Base-by-base conservation (phyloP, 768 basidiomycete genomes). In the Suillus discolor region DNA sequence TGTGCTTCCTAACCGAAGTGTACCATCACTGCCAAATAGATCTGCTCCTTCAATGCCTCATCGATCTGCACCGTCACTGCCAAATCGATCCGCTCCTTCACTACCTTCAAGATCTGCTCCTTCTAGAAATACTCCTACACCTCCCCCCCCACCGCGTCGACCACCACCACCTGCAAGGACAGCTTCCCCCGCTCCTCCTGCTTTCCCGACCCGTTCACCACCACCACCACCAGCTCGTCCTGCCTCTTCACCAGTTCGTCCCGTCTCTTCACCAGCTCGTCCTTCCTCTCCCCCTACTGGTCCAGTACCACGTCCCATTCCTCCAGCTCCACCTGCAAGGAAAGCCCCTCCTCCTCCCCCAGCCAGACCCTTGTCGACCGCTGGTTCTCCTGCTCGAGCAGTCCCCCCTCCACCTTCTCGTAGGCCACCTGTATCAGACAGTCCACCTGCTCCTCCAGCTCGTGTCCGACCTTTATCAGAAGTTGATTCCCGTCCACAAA, bases 381-480 rank as follows among this genome's bases (percentile, higher is more conserved):
- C 70, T 15, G 67, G 71, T 7, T 72, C 70, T 25, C 71, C 76
- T 16, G 68, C 74, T 28, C 76, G 81, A 65, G 69, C 66, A 28
- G 75, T 73, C 16, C 82, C 82, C 28, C 79, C 76, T 15, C 81
- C 80, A 9, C 83, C 81, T 49, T 71, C 72, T 16, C 80, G 84
- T n/a, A 83, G 78, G 59, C 71, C 70, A 6, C 78, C 73, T 18
- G 61, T 71, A 3, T 54, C 62, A 4, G 63, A 70, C 60, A 75
- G 77, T 8, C 69, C 75, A 20, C 72, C 78, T n/a, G 74, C 75
- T 31, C 69, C 70, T 9, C 79, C 80, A 1, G 72, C 71, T 0
- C 83, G 84, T 6, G 76, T 78, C 53, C 81, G 79, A 60, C 80
- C 83, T 6, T 62, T 82, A n/a, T 85, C 85, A 34, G 82, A 82